Evolutionary conservation across 2,329 filamentous ascomycete genomes (phyloP), one percentile per base, ranked within the genome.

Genomic region (Chrysosporium keratinophilum): DNA sequence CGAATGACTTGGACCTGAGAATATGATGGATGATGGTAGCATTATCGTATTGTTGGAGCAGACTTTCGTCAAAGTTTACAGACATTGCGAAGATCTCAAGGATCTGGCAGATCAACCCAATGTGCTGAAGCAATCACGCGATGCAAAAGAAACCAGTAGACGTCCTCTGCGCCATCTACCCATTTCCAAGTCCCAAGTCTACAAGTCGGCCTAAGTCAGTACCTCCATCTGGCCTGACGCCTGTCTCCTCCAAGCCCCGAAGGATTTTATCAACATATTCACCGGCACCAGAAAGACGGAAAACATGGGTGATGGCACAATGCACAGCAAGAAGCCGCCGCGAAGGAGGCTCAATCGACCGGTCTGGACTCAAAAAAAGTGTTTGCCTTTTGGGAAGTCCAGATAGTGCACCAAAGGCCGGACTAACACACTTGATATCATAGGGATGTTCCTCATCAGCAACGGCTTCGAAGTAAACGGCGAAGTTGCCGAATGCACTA

Each of bases 391-490:
- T 46, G 43, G 43, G 43, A 46, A 46, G 43, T 46, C 43, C 28
- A 34, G 33, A 46, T 46, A 46, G 20, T 68, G 49, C 20, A 50
- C 49, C 20, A 39, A 9, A 42, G 49, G n/a, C n/a, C 5, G 48
- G 45, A 20, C 60, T 50, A 41, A 64, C 64, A 1, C 60, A 59
- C n/a, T 58, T 43, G 46, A 64, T 63, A 10, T 48, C 52, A 50
- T 63, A 64, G 17, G 15, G 17, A 52, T 65, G 58, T 47, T 57
- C 47, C 15, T 52, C 45, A 40, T 57, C 57, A 5, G 50, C 43
- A n/a, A 67, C 53, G n/a, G 60, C 58, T 45, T 66, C 60, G 35
- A 69, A 66, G 47, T 56, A 67, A 14, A 68, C 45, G 1, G 62
- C 5, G 42, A 68, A 67, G 28, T 46, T 37, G 40, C 47, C 40